Base-by-base conservation (phyloP, 371 early-diverging fungal species). In the Apophysomyces sp. region DNA sequence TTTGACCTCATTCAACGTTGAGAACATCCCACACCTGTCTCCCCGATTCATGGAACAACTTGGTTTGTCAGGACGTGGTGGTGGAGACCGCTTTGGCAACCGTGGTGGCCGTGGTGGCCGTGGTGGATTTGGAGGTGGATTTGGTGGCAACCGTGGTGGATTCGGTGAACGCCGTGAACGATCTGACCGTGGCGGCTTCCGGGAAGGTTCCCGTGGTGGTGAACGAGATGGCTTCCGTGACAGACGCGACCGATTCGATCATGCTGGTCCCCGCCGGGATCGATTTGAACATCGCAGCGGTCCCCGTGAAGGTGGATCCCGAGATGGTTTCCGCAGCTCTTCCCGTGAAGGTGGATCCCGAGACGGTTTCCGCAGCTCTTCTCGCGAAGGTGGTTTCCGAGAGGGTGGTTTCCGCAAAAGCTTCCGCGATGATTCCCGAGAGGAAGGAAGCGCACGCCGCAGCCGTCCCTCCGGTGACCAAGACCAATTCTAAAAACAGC, bases 1-100 rank as follows among this genome's bases (percentile, higher is more conserved):
- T 49, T 37, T 83, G 16, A 49, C 65, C 16, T 63, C 66, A 24
- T 69, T 85, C 27, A 82, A 82, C 66, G 63, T 84, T 16, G 69
- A 71, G 26, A 76, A 86, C 26, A 60, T 75, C 5, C 87, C 85
- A 55, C 69, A 81, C 29, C 61, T 85, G 57, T 82, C 81, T 16
- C 57, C 63, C 24, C 34, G 62, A 8, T 80, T 86, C 72, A 60
- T 84, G 53, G 49, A 71, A 28, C 78, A 82, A 69, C 72, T 84
- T 41, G 84, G 86, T 55, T 56, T 82, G 31, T 55, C 37, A 36
- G 41, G 39, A 11, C 18, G 65, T 29, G 55, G 61, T 39, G 65
- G 67, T 12, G 65, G 64, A 30, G 58, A 61, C 27, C 29, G 32
- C 34, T 40, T 29, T n/a, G 49, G 18, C 41, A 29, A 53, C 16